Evolutionary conservation across 176 grass and related monocot species (phyloP).

Genomic region (Phoenix dactylifera): DNA sequence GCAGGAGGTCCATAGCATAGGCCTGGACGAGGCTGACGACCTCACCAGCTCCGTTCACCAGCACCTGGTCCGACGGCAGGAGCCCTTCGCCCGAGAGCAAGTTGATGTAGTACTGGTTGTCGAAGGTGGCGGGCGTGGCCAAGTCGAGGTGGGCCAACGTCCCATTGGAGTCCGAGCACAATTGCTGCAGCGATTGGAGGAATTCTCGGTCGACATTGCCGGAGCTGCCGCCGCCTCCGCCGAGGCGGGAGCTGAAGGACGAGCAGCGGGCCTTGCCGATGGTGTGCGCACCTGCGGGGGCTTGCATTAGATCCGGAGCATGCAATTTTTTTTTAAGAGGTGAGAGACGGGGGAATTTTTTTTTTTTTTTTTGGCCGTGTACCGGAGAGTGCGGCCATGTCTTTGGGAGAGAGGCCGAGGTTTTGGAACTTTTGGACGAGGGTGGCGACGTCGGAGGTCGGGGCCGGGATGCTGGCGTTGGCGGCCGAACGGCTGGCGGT

Average conservation of each 20-base stretch:
- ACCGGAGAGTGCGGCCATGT: constrained; percentile 88
- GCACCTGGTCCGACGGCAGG: constrained; percentile 73
- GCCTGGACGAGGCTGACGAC: constrained; percentile 35
- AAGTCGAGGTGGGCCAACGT: constrained; percentile 77
- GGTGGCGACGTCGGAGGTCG: constrained; percentile 61
- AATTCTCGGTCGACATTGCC: constrained; percentile 23
- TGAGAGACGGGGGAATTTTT: too few relatives aligned
- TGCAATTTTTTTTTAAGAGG: too few relatives aligned
- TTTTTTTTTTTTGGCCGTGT: background rate
- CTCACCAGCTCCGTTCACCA: constrained; percentile 19
- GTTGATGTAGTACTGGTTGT: constrained; percentile 98
- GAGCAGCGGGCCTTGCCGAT: constrained; percentile 82
- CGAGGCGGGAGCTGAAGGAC: constrained; percentile 58
- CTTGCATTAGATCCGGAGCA: too few relatives aligned
- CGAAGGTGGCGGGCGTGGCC: constrained; percentile 65
- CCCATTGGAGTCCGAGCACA: constrained; percentile 51
- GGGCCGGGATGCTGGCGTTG: constrained; percentile 66
- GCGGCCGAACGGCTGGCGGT: constrained; percentile 41
- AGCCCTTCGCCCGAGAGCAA: constrained; percentile 72
- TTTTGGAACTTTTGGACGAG: constrained; percentile 70
- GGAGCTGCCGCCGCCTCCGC: background rate
- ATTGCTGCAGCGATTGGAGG: constrained; percentile 66
- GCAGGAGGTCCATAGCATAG: constrained; percentile 51
- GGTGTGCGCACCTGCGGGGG: constrained; percentile 54
- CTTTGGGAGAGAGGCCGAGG: constrained; percentile 54